phyloP scores from a whole-genome alignment of 768 basidiomycete genomes.

The Myochromella boudieri region DNA sequence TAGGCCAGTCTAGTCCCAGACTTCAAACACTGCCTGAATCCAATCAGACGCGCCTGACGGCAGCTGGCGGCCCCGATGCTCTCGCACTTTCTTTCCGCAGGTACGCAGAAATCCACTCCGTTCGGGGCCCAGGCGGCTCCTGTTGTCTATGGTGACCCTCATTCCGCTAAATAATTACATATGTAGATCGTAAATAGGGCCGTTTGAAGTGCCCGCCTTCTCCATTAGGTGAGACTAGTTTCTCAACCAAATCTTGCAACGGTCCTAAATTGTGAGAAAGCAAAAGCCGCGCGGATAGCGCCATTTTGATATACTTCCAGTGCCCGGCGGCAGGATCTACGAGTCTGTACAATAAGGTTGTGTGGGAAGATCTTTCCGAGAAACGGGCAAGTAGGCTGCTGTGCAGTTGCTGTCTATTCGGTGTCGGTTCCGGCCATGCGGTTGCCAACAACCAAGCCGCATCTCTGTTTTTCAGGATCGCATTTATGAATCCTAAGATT shows the following conservation, averaged over 20 bases:
- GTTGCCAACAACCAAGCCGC: slow-evolving; percentile 7
- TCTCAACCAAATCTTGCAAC: too few relatives aligned
- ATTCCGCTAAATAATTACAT: too few relatives aligned
- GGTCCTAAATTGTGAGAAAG: too few relatives aligned
- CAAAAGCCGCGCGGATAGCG: too few relatives aligned
- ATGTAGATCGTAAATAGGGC: too few relatives aligned
- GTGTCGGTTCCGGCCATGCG: slow-evolving; percentile 3
- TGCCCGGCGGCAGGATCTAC: slow-evolving; percentile 1
- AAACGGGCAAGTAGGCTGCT: neutral
- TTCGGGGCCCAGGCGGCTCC: slow-evolving; percentile 1
- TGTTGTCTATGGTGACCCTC: too few relatives aligned
- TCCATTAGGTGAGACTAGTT: neutral
- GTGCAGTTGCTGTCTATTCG: neutral
- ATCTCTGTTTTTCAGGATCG: slow-evolving; percentile 2
- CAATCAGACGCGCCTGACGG: slow-evolving; percentile 7
- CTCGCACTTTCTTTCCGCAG: slow-evolving; percentile 1
- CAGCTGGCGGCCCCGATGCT: slow-evolving; percentile 13
- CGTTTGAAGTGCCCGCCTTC: too few relatives aligned
- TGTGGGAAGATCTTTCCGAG: slow-evolving; percentile 1
- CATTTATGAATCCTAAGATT: slow-evolving; percentile 7
- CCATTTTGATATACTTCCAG: too few relatives aligned
- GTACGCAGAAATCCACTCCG: slow-evolving; percentile 3
- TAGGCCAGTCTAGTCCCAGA: too few relatives aligned
- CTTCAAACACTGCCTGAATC: too few relatives aligned
- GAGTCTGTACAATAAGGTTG: slow-evolving; percentile 1